phyloP scores from a whole-genome alignment of 2,329 filamentous ascomycete genomes.

The Cladobotryum mycophilum region DNA sequence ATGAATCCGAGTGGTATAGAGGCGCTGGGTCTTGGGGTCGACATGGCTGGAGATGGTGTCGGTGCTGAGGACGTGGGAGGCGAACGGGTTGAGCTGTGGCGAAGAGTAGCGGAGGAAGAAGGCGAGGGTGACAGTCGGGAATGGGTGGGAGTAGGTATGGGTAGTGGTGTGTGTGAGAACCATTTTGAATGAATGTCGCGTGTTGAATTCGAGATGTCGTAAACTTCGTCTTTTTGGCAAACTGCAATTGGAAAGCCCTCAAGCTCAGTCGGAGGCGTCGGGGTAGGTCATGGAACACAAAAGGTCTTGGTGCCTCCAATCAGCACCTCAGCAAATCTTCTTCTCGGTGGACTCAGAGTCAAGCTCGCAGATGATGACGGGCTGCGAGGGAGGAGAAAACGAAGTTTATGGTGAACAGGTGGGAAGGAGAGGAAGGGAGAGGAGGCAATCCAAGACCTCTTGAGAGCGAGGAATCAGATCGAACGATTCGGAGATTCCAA shows the following conservation, averaged over 20 bases:
- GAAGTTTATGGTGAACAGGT: slow-evolving; percentile 1
- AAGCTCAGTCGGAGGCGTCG: slow-evolving; percentile 19
- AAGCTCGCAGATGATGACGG: slow-evolving; percentile 8
- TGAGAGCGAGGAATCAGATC: slow-evolving; percentile 11
- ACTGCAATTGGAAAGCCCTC: slow-evolving; percentile 8
- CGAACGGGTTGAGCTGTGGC: slow-evolving; percentile 67
- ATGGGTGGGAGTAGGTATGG: slow-evolving; percentile 73
- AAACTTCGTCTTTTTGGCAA: background rate
- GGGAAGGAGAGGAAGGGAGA: slow-evolving; percentile 1
- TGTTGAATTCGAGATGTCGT: background rate
- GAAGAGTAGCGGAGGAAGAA: slow-evolving; percentile 83
- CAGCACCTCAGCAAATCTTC: slow-evolving; percentile 9
- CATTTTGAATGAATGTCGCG: slow-evolving; percentile 37
- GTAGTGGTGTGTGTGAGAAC: slow-evolving; percentile 59
- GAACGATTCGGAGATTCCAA: slow-evolving; percentile 14
- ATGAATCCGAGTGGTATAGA: slow-evolving; percentile 74
- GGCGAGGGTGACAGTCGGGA: slow-evolving; percentile 78
- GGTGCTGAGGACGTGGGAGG: slow-evolving; percentile 73
- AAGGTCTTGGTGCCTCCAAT: slow-evolving; percentile 8
- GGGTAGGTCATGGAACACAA: slow-evolving; percentile 17
- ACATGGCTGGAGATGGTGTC: slow-evolving; percentile 72
- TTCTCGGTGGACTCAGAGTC: background rate
- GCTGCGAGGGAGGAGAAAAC: background rate
- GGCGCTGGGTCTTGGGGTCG: slow-evolving; percentile 65
- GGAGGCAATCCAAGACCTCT: slow-evolving; percentile 13